A percentile compares a stretch with the other conserved stretches of the same genome.
Evolutionary conservation across 805 yeast species (phyloP).

Genomic region (Isabelozyma pseudorhagii): DNA sequence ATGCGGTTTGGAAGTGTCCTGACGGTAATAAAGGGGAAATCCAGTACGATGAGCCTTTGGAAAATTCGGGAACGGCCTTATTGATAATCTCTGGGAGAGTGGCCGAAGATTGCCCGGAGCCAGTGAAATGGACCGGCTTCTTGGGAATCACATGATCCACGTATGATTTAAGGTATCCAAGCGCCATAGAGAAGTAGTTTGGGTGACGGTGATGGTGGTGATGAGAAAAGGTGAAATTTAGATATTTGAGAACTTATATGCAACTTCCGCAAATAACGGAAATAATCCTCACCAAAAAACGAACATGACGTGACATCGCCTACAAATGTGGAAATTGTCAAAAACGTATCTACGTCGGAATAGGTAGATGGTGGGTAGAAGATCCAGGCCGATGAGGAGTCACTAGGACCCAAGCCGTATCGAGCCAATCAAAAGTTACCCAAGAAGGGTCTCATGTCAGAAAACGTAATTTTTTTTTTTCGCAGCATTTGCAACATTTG

Average conservation of each 20-base stretch:
- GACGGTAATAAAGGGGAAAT: conserved; percentile 46
- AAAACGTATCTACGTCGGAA: too few species aligned
- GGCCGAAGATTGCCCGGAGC: neutral
- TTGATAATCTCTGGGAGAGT: conserved; percentile 32
- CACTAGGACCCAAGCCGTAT: too few species aligned
- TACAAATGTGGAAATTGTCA: too few species aligned
- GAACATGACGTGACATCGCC: too few species aligned
- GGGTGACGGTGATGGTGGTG: neutral
- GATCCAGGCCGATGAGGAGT: too few species aligned
- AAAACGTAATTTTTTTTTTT: neutral
- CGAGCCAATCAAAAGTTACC: too few species aligned
- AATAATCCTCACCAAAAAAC: too few species aligned
- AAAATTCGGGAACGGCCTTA: conserved; percentile 38
- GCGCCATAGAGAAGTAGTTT: conserved; percentile 3
- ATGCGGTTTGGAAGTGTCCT: conserved; percentile 51
- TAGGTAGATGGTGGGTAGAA: too few species aligned
- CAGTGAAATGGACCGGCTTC: neutral
- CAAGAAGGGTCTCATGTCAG: neutral
- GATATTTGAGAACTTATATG: too few species aligned
- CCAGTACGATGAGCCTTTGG: conserved; percentile 32
- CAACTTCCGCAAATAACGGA: too few species aligned
- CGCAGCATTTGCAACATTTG: neutral
- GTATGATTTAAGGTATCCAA: neutral
- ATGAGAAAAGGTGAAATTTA: neutral
- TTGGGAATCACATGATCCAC: neutral